Evolutionary conservation across 306 rosid species (phyloP), one percentile per base, ranked within the genome.

Genomic region (Senna siamea): DNA sequence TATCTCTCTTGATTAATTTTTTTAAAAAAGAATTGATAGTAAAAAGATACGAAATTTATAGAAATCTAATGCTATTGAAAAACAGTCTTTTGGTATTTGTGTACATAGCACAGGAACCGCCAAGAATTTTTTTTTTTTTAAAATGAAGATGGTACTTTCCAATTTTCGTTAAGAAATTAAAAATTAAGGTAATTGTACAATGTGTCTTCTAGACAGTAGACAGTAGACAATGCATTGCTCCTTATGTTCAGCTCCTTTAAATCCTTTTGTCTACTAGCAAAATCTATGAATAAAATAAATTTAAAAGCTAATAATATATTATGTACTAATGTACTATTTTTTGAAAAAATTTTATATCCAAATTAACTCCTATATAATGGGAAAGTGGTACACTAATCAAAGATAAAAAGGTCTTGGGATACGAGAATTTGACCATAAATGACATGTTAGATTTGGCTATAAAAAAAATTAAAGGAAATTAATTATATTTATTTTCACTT

Each of bases 381-480:
- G 53, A 68, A 57, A 76, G 53, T 69, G 30, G 34, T 47, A 17
- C 73, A 28, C 26, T 69, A 59, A 41, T 47, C 51, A 30, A 76
- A 57, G 37, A 44, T 37, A 34, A 7, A 59, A 50, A 69, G 41
- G 19, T 41, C 18, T 13, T 19, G 76, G 76, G 50, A 77, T 56
- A 53, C 11, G 51, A 6, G 46, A 11, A 74, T 20, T 5, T 22
- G 34, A 47, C 48, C 58, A 14, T 48, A 32, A 19, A 35, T 74
- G 28, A 53, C 28, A 47, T 13, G 34, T 30, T 43, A 72, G 57
- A 37, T 37, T 37, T 37, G 40, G 0, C 40, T 37, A 37, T 37
- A 37, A 4, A 37, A 4, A 37, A 4, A 5, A 1, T 1, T 37
- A 37, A 4, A 37, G 3, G 3, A 26, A 26, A 26, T 26, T 26